phyloP scores from a whole-genome alignment of 257 asterid species.

The Cinchona pubescens region DNA sequence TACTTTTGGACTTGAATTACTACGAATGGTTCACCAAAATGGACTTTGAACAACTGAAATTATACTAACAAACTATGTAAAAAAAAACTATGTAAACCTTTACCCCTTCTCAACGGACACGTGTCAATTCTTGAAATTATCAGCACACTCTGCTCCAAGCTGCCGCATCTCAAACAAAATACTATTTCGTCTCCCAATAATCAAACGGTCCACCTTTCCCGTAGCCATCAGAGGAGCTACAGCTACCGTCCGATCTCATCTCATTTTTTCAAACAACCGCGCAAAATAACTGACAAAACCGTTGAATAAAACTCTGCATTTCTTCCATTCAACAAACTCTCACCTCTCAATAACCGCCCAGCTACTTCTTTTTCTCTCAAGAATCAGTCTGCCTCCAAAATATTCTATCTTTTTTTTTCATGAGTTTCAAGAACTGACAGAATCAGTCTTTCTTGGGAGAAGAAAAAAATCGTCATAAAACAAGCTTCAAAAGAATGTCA shows the following conservation, averaged over 20 bases:
- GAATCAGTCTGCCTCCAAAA: neutral
- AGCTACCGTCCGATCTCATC: neutral
- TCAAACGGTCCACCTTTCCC: constrained; percentile 1
- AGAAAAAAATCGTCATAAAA: no score
- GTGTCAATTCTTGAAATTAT: neutral
- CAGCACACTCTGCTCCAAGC: constrained; percentile 1
- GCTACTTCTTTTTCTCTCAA: constrained; percentile 17
- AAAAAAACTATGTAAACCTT: neutral
- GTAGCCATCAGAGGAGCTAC: neutral
- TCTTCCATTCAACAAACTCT: constrained; percentile 8
- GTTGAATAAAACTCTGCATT: neutral
- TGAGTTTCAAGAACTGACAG: constrained; percentile 24
- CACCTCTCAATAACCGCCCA: constrained; percentile 1
- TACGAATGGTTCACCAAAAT: no score
- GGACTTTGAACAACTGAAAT: no score
- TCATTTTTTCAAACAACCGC: neutral
- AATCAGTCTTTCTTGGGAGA: no score
- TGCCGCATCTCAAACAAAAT: constrained; percentile 12
- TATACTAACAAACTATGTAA: no score
- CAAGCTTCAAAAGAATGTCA: constrained; percentile 25
- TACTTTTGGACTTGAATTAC: no score
- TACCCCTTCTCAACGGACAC: neutral
- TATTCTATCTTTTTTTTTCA: no score
- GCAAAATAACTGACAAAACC: neutral
- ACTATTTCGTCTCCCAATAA: constrained; percentile 2